Base-by-base conservation (phyloP, 2,329 filamentous ascomycete genomes). In the Fusarium buxicola region DNA sequence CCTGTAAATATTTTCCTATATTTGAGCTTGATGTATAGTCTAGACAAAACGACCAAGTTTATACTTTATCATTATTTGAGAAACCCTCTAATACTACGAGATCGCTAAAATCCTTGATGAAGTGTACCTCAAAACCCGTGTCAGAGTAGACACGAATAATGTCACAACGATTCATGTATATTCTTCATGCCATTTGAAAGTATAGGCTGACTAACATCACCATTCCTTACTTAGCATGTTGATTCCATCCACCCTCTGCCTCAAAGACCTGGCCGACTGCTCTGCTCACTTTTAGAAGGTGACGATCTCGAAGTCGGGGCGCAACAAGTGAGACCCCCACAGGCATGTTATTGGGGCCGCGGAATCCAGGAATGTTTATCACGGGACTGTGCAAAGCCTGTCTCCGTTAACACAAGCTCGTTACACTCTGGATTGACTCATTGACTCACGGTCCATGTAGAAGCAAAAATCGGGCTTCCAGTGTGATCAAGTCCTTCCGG, bases 281-380 rank as follows among this genome's bases (percentile, higher is more conserved):
- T 47, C 77, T 74, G 7, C 75, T 75, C 0, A 79, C 79, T 30
- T 72, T 72, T 25, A 84, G 68, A 15, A 84, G 73, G 35, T 79
- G 75, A 27, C 75, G 70, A 61, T 86, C 82, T 4, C 66, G 70
- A 57, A 81, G 84, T 2, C 83, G 71, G 0, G 80, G 74, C 0
- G 78, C 77, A 0, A 86, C 79, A 1, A 86, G 68, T 1, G 81
- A 83, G 7, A 88, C 57, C 0, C 88, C 88, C 18, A 90, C 78
- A 0, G 88, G 88, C 77, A 90, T 73, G 10, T 68, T 68, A 7
- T 65, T 69, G 1, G 51, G 48, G 4, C 88, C 86, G n/a, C 76
- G 70, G 58, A 90, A 89, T 0, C 86, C 87, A 0, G 87, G 86
- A 0, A 90, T 71, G 54, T 89, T 89, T 12, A 89, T 73, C 0